A percentile compares a stretch with the other conserved stretches of the same genome.
These are phyloP conservation scores for Rhodotorula sp. DNA, from an alignment of 1,284 basidiomycete species.

Conservation along the genomic window DNA sequence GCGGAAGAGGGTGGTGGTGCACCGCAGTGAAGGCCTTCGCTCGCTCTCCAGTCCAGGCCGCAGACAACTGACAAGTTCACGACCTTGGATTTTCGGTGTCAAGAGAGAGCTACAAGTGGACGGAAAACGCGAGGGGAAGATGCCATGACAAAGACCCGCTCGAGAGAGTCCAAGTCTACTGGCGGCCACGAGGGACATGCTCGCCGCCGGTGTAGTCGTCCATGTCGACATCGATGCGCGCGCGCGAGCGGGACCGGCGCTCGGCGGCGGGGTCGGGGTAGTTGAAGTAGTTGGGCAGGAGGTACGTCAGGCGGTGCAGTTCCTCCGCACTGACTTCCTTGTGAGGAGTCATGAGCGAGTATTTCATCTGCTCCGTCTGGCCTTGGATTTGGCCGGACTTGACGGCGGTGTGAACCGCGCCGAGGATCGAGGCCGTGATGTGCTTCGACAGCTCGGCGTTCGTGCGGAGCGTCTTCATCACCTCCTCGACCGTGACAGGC, in stretches of 20 bases:
- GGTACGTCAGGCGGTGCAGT: conserved; percentile 30
- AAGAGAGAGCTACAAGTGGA: too few species aligned
- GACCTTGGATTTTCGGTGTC: too few species aligned
- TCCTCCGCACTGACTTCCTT: conserved; percentile 29
- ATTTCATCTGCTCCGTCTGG: conserved; percentile 69
- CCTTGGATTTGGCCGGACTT: conserved; percentile 59
- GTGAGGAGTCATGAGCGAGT: conserved; percentile 52
- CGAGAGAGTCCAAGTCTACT: not conserved
- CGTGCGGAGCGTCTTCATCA: conserved; percentile 66
- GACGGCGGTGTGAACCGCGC: conserved; percentile 51
- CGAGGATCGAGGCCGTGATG: conserved; percentile 34
- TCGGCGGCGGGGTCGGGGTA: not conserved
- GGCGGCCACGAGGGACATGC: not conserved
- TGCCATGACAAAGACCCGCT: not conserved
- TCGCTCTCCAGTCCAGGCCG: too few species aligned
- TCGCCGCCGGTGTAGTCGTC: conserved; percentile 3
- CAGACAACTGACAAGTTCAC: too few species aligned
- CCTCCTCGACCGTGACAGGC: conserved; percentile 52
- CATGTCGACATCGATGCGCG: not conserved
- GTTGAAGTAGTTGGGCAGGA: conserved; percentile 39
- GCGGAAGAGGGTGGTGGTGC: too few species aligned
- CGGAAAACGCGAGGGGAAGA: not conserved
- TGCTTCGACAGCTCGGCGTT: conserved; percentile 60
- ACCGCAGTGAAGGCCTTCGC: too few species aligned
- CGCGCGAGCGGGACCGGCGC: not conserved